phyloP scores from a whole-genome alignment of 768 basidiomycete genomes.

The Rossbeevera mucosa region DNA sequence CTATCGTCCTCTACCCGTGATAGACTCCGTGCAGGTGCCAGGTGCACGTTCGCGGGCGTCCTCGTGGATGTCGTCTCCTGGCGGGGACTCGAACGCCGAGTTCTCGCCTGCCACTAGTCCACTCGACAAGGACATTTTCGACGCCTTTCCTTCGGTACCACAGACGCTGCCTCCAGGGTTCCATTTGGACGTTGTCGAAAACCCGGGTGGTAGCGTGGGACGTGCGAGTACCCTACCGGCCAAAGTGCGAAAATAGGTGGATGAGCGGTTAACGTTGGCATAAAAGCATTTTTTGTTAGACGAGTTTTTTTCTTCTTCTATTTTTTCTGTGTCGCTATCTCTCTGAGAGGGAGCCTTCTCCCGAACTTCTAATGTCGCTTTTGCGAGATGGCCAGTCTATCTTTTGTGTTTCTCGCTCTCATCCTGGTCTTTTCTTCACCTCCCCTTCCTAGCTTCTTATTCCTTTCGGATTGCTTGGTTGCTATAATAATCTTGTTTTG shows the following conservation, averaged over 20 bases:
- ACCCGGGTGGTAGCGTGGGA: constrained; percentile 4
- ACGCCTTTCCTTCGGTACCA: constrained; percentile 71
- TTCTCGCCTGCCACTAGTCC: constrained; percentile 35
- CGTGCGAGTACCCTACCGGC: constrained; percentile 25
- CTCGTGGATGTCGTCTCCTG: constrained; percentile 46
- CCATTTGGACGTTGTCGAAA: constrained; percentile 10
- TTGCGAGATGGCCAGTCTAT: constrained; percentile 8
- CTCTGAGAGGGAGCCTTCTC: neutral
- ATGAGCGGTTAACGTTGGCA: constrained; percentile 22
- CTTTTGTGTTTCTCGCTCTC: neutral
- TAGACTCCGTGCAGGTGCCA: neutral
- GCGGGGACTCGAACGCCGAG: constrained; percentile 34
- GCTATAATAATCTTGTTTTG: constrained; percentile 19
- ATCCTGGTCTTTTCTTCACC: neutral
- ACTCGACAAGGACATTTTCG: constrained; percentile 59
- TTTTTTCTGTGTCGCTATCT: neutral
- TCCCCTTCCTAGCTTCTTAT: neutral
- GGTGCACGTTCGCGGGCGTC: neutral
- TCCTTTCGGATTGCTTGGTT: neutral
- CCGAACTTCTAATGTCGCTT: constrained; percentile 1
- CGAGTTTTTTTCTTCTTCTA: neutral
- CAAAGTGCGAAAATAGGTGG: constrained; percentile 24
- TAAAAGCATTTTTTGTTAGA: constrained; percentile 13
- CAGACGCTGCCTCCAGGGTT: constrained; percentile 38
- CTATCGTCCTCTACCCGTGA: neutral